Conservation (phyloP, 768 basidiomycete genomes). For the Rickenella mellea region DNA sequence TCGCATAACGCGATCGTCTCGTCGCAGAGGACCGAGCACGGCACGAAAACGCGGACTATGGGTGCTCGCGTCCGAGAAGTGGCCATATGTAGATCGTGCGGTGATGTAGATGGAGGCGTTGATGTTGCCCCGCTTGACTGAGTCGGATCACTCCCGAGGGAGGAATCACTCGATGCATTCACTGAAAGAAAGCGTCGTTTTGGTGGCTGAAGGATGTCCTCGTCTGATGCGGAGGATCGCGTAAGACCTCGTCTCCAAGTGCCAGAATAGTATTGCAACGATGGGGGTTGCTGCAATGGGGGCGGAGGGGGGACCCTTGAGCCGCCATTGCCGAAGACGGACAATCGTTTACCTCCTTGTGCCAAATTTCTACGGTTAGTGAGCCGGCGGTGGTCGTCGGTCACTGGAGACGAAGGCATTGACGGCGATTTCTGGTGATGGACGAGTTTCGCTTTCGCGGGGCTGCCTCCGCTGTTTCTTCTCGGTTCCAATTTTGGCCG, state of each 20-base stretch:
- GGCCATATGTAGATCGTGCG: slow-evolving; percentile 57
- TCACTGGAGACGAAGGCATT: neutral
- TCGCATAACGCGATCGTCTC: slow-evolving; percentile 48
- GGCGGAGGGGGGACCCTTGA: slow-evolving; percentile 28
- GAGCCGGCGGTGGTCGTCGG: neutral
- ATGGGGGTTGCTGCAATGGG: slow-evolving; percentile 34
- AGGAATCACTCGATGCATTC: slow-evolving; percentile 39
- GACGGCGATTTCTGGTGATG: slow-evolving; percentile 1
- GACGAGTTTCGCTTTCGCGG: slow-evolving; percentile 1
- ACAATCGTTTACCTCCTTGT: slow-evolving; percentile 8
- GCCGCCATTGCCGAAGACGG: slow-evolving; percentile 30
- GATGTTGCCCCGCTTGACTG: neutral
- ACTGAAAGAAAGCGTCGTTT: slow-evolving; percentile 33
- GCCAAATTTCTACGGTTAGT: neutral
- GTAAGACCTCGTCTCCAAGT: slow-evolving; percentile 34
- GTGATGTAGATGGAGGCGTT: slow-evolving; percentile 15
- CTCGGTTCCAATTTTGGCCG: neutral
- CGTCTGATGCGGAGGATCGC: slow-evolving; percentile 24
- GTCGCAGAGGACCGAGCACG: slow-evolving; percentile 47
- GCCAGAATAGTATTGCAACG: slow-evolving; percentile 35
- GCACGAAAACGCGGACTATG: slow-evolving; percentile 65
- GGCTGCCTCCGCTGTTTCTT: neutral
- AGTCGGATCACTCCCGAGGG: slow-evolving; percentile 20
- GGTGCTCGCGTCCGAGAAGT: slow-evolving; percentile 60
- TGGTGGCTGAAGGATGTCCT: slow-evolving; percentile 23